phyloP scores from a whole-genome alignment of 139 green algal genomes.

The Diplosphaera chodatii region DNA sequence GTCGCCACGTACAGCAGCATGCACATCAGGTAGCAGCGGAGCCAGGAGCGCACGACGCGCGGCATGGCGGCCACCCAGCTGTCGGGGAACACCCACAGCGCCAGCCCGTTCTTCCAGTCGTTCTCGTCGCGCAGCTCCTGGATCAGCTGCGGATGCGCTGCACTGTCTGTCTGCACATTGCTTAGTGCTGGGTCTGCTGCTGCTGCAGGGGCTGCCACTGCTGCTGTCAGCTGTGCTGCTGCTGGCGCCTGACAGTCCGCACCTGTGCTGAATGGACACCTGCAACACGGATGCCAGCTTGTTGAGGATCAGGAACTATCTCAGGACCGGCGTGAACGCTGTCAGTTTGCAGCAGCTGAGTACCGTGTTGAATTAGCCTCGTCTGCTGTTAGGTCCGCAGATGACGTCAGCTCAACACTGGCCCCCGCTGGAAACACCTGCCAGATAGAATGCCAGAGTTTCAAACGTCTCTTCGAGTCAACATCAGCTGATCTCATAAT shows the following conservation, averaged over 20 bases:
- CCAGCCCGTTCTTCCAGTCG: slow-evolving; percentile 76
- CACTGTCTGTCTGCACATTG: too few species aligned
- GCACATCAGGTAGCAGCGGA: slow-evolving; percentile 69
- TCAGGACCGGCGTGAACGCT: too few species aligned
- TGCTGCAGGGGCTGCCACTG: not conserved
- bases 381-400: not conserved
- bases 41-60: slow-evolving; percentile 42
- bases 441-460: too few species aligned
- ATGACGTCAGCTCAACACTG: not conserved
- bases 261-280: too few species aligned
- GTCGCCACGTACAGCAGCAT: slow-evolving; percentile 67
- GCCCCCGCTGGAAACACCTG: not conserved
- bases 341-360: too few species aligned
- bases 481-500: not conserved
- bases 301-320: too few species aligned
- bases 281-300: too few species aligned
- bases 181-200: not conserved
- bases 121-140: slow-evolving; percentile 58
- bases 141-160: slow-evolving; percentile 27
- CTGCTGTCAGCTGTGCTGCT: too few species aligned
- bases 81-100: slow-evolving; percentile 41
- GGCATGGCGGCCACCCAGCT: slow-evolving; percentile 11
- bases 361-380: not conserved
- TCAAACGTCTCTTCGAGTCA: too few species aligned
- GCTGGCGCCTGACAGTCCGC: too few species aligned